These are phyloP conservation scores for Tubosaeta brunneosetosa DNA, from an alignment of 768 basidiomycete species.

Conservation along the genomic window DNA sequence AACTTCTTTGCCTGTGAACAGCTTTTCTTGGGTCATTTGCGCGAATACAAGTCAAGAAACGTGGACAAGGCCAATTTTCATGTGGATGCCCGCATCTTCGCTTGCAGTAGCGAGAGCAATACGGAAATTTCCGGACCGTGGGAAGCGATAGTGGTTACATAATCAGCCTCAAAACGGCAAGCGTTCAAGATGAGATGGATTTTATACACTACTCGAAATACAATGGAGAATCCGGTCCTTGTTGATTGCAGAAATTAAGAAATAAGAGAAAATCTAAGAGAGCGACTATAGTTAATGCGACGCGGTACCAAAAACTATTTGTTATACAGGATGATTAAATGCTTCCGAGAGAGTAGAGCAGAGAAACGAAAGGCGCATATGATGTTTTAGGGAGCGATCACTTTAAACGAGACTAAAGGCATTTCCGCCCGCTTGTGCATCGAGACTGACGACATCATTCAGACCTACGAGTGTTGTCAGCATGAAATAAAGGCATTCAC, in stretches of 20 bases:
- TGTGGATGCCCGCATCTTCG: not conserved
- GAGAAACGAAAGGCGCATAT: not conserved
- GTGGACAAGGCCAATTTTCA: not conserved
- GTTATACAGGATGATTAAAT: constrained; percentile 17
- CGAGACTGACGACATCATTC: constrained; percentile 49
- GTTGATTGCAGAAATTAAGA: constrained; percentile 20
- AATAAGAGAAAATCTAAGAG: constrained; percentile 15
- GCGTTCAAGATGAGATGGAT: constrained; percentile 1
- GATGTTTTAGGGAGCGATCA: not conserved
- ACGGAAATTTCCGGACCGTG: not conserved
- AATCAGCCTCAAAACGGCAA: constrained; percentile 6
- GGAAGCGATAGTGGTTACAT: not conserved
- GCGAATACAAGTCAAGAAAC: not conserved
- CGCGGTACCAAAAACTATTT: constrained; percentile 15
- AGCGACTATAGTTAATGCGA: constrained; percentile 15
- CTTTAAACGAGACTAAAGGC: constrained; percentile 50
- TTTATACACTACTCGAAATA: not conserved
- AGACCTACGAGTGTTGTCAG: constrained; percentile 36
- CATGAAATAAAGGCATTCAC: not conserved
- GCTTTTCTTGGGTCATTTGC: constrained; percentile 13
- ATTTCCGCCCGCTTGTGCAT: constrained; percentile 53
- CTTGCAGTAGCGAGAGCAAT: not conserved
- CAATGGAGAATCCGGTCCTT: constrained; percentile 8
- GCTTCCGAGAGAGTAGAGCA: not conserved
- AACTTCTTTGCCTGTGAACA: constrained; percentile 46